phyloP scores from a whole-genome alignment of 1,284 basidiomycete genomes.

The Trichosporon ovoides region DNA sequence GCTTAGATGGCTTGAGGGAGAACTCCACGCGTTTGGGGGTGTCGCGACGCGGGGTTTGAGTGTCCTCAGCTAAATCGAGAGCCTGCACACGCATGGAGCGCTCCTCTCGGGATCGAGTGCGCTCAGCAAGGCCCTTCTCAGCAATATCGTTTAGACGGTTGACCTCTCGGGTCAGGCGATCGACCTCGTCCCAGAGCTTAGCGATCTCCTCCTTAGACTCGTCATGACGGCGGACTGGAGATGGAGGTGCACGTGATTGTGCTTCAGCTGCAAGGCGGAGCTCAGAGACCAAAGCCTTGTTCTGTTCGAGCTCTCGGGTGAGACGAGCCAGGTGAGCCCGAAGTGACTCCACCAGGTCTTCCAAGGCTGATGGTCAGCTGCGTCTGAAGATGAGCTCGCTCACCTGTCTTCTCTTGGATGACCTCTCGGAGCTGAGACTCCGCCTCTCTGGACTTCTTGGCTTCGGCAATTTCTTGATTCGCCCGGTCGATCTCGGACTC shows the following conservation, averaged over 20 bases:
- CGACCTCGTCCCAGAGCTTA: constrained; percentile 52
- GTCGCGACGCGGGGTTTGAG: constrained; percentile 27
- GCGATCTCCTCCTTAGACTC: constrained; percentile 53
- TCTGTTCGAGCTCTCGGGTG: constrained; percentile 67
- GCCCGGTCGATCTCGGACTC: constrained; percentile 64
- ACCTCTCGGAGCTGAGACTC: constrained; percentile 52
- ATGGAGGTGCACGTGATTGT: constrained; percentile 22
- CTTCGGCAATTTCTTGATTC: constrained; percentile 49
- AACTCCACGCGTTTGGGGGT: constrained; percentile 15
- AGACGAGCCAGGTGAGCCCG: constrained; percentile 68
- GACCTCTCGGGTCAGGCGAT: constrained; percentile 67
- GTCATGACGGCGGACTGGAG: constrained; percentile 9
- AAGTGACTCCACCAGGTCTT: constrained; percentile 66
- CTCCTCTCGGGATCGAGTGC: constrained; percentile 47
- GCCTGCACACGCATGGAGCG: constrained; percentile 19
- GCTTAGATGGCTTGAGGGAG: constrained; percentile 25
- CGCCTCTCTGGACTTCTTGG: constrained; percentile 17
- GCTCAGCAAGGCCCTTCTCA: constrained; percentile 70
- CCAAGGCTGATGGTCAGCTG: constrained; percentile 59
- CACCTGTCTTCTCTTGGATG: constrained; percentile 79
- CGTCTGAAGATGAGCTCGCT: constrained; percentile 7
- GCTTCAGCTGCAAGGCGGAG: constrained; percentile 51
- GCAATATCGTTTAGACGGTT: constrained; percentile 72
- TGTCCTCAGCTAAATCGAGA: constrained; percentile 28
- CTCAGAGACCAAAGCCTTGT: constrained; percentile 60